Evolutionary conservation across 805 yeast species (phyloP).

Genomic region (Nakazawaea pomicola): DNA sequence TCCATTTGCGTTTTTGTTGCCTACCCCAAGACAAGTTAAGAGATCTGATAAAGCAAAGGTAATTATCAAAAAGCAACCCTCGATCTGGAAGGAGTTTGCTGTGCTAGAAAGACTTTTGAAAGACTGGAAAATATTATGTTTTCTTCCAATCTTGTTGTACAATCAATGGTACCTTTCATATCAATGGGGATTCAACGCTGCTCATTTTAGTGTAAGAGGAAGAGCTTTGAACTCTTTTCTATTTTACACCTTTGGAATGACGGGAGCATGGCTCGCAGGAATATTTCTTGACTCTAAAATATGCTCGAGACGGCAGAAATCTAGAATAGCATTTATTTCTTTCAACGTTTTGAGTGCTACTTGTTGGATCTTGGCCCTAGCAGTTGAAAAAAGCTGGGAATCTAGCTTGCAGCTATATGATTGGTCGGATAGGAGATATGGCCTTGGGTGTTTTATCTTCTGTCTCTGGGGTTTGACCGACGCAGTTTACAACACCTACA

Average conservation of each 20-base stretch:
- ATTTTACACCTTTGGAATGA: background rate
- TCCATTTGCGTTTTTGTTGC: background rate
- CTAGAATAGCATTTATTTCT: background rate
- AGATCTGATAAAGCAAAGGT: background rate
- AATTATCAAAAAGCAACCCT: background rate
- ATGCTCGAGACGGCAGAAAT: background rate
- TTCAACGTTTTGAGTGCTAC: background rate
- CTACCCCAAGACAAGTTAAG: background rate
- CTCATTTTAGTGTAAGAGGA: background rate
- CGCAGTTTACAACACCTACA: background rate
- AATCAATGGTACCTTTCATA: background rate
- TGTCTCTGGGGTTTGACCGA: background rate
- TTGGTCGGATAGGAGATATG: background rate
- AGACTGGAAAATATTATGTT: background rate
- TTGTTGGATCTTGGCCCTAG: background rate
- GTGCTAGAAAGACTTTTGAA: background rate
- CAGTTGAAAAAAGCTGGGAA: background rate
- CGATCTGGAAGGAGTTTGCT: background rate
- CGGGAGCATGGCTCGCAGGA: background rate
- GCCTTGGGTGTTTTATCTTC: background rate
- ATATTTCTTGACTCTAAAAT: background rate
- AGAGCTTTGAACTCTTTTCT: background rate
- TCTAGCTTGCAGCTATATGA: background rate
- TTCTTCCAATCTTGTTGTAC: background rate
- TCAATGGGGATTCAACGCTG: background rate